A percentile compares a stretch with the other conserved stretches of the same genome.
Evolutionary conservation across 441 rosid genomes (phyloP).

Genomic region (Syzygium syzygioides): DNA sequence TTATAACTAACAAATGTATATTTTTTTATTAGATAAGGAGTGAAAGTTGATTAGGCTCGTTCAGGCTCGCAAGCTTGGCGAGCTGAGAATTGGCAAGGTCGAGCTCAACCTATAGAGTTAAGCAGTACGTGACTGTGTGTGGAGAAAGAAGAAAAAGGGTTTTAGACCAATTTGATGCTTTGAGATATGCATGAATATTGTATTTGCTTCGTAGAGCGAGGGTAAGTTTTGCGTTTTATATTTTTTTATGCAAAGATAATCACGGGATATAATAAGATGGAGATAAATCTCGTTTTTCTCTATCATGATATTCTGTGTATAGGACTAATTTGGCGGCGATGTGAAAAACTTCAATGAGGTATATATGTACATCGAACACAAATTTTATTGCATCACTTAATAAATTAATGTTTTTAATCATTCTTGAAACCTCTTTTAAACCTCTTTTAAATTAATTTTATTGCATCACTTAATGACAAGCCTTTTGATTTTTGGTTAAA

Average conservation of each 20-base stretch:
- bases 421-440: neutral
- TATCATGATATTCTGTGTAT: neutral
- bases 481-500: neutral
- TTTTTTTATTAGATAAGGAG: neutral
- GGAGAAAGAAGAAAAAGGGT: neutral
- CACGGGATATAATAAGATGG: neutral
- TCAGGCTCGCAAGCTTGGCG: neutral
- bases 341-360: neutral
- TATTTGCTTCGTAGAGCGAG: neutral
- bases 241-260: neutral
- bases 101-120: neutral
- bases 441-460: no score
- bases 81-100: neutral
- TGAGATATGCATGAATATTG: neutral
- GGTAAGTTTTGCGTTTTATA: neutral
- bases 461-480: neutral
- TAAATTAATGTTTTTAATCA: neutral
- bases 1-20: neutral
- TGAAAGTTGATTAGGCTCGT: neutral
- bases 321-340: neutral
- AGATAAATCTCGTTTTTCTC: neutral
- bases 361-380: neutral
- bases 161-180: no score
- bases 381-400: neutral
- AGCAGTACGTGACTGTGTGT: accelerated